A percentile compares a stretch with the other conserved stretches of the same genome.
These are phyloP conservation scores for Sporothrix globosa DNA, from an alignment of 2,329 filamentous ascomycete genomes.

Conservation along the genomic window DNA sequence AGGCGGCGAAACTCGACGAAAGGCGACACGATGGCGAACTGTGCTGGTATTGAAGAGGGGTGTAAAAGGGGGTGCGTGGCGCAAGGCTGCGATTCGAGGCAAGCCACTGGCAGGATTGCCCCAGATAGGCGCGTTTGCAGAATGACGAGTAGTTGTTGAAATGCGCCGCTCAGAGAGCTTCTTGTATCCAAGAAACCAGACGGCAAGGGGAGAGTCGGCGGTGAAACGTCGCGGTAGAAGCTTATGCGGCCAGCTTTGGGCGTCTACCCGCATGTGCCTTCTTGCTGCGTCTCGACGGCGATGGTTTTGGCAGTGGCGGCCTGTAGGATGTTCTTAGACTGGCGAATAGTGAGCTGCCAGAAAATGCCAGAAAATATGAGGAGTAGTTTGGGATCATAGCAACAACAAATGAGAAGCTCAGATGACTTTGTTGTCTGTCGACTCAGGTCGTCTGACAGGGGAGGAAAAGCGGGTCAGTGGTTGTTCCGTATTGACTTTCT, in stretches of 20 bases:
- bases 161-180: background rate
- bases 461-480: slow-evolving; percentile 18
- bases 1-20: background rate
- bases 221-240: background rate
- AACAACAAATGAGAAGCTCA: slow-evolving; percentile 8
- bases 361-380: background rate
- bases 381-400: background rate
- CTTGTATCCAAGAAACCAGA: background rate
- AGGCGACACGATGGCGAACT: slow-evolving; percentile 10
- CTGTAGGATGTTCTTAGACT: background rate
- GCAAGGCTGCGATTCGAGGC: background rate
- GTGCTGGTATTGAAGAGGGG: background rate
- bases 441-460: slow-evolving; percentile 18
- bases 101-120: background rate
- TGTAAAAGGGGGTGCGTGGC: slow-evolving; percentile 3
- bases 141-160: background rate
- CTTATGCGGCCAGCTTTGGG: background rate
- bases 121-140: background rate
- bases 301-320: background rate
- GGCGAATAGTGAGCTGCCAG: slow-evolving; percentile 1
- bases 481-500: background rate
- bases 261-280: background rate
- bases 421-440: background rate
- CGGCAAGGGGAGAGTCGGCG: slow-evolving; percentile 1
- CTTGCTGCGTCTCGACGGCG: background rate